A percentile compares a stretch with the other conserved stretches of the same genome.
Conservation (phyloP, 768 basidiomycete species). For the Tulasnella sp. region DNA sequence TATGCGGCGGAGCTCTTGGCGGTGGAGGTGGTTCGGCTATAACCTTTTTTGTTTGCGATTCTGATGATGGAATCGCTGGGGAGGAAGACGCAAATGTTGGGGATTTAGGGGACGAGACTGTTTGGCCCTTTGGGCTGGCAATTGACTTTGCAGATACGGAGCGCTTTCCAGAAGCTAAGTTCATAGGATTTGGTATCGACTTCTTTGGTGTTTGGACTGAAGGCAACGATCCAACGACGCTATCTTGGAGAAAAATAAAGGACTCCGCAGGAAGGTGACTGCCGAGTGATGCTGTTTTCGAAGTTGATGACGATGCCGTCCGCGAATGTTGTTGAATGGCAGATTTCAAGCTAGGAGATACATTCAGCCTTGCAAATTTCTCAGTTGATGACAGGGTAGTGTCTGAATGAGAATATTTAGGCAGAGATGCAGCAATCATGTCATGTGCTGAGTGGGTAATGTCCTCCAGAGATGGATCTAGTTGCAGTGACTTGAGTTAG, state of each 20-base stretch:
- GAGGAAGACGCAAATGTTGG: slow-evolving; percentile 24
- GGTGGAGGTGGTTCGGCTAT: slow-evolving; percentile 11
- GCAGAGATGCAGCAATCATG: slow-evolving; percentile 59
- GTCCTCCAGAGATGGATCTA: slow-evolving; percentile 90
- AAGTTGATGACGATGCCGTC: not conserved
- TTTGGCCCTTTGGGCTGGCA: not conserved
- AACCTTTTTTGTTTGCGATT: slow-evolving; percentile 28
- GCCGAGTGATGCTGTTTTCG: slow-evolving; percentile 29
- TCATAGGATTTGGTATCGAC: slow-evolving; percentile 31
- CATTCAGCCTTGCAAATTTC: slow-evolving; percentile 36
- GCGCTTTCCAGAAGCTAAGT: slow-evolving; percentile 18
- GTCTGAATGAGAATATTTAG: slow-evolving; percentile 34
- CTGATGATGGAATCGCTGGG: slow-evolving; percentile 32
- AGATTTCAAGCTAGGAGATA: slow-evolving; percentile 40
- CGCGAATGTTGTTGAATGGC: slow-evolving; percentile 32
- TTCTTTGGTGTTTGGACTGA: slow-evolving; percentile 34
- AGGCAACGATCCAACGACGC: slow-evolving; percentile 45
- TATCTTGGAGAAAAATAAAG: slow-evolving; percentile 82
- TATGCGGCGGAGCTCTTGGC: slow-evolving; percentile 49
- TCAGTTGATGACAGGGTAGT: slow-evolving; percentile 28
- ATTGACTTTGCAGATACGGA: not conserved
- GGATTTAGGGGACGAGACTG: slow-evolving; percentile 21
- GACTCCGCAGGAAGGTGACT: slow-evolving; percentile 56
- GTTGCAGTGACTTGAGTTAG: slow-evolving; percentile 53
- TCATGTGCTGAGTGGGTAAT: slow-evolving; percentile 71